Base-by-base conservation (phyloP, 1,139 yeast genomes). In the Geotrichum reessii region DNA sequence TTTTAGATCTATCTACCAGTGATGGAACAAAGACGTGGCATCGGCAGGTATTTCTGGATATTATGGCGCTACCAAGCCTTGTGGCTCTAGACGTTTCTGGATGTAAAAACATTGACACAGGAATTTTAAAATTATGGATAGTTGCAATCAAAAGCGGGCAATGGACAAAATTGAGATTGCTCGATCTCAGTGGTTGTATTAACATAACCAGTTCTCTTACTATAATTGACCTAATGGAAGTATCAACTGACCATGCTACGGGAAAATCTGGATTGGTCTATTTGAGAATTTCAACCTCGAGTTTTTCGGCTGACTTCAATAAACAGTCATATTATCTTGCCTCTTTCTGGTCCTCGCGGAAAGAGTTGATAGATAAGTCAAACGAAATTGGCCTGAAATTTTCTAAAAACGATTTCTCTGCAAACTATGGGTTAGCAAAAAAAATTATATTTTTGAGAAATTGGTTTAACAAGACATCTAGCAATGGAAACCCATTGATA, bases 31-130 rank as follows among this genome's bases (percentile, higher is more conserved):
- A 2, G 22, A 59, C n/a, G 25, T 47, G 44, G 46, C 58, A 6
- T 11, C 47, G 57, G 14, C 61, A 59, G 25, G 50, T 48, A 21
- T 63, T 59, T 46, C 48, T 63, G 40, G 63, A 62, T 44, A 19
- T 63, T 3, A 57, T 63, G 61, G 56, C 57, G 12, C 52, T 66
- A 31, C 58, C 57, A 11, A 58, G 58, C 22, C 59, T 66, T 6
- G 63, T 57, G 12, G 69, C 65, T 11, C 59, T 66, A 44, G 69
- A 66, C 51, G 65, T 66, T 21, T 62, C 66, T 12, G 61, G 60
- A 3, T 47, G 57, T 25, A 59, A 59, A 9, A 57, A 31, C 17
- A 33, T 59, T 31, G 56, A 57, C 61, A 49, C 55, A 52, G 59
- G 52, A 52, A 37, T 64, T 21, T 51, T 66, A 22, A 56, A 63